Evolutionary conservation across 345 rosid species (phyloP), one percentile per base, ranked within the genome.

Genomic region (Citrus australasica): DNA sequence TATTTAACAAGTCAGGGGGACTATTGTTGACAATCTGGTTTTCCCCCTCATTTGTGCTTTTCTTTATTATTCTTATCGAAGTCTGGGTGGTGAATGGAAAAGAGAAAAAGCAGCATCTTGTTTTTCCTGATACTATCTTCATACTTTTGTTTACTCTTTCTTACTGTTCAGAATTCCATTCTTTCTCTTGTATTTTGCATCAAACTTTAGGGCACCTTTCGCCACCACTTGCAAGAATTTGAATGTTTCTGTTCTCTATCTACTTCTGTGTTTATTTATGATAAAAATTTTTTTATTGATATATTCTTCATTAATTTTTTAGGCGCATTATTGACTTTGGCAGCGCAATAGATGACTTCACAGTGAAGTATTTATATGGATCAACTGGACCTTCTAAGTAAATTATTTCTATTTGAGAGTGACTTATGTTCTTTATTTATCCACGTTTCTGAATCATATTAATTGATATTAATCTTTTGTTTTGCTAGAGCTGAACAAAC

Each of bases 241-340:
- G 27, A 10, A 67, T 67, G 25, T 5, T 53, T 53, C 19, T 53
- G 56, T 42, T 42, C 56, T 5, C 7, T 4, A 53, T 53, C 7
- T 4, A 53, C 21, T 28, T 37, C 27, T 30, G 11, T 58, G 4
- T 75, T 6, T 70, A 63, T 59, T 40, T 35, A 11, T 75, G 71
- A 25, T 4, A 62, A 32, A 30, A 32, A 24, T 1, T 6, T 22
- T 59, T 58, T 79, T 58, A 37, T 55, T 82, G 74, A 78, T 73
- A 80, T 56, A 58, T 73, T 73, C 79, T 71, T 81, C 33, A 51
- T 59, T 69, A 40, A 70, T 78, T 76, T 64, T 76, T 69, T 81
- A 95, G 98, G 95, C 95, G 97, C 74, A 84, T 95, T 83, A 95
- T 95, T 80, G 98, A 95, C 87, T 95, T 95, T 85, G 99, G 99